Evolutionary conservation across 441 rosid genomes (phyloP), one percentile per base, ranked within the genome.

Genomic region (Sinapis alba): DNA sequence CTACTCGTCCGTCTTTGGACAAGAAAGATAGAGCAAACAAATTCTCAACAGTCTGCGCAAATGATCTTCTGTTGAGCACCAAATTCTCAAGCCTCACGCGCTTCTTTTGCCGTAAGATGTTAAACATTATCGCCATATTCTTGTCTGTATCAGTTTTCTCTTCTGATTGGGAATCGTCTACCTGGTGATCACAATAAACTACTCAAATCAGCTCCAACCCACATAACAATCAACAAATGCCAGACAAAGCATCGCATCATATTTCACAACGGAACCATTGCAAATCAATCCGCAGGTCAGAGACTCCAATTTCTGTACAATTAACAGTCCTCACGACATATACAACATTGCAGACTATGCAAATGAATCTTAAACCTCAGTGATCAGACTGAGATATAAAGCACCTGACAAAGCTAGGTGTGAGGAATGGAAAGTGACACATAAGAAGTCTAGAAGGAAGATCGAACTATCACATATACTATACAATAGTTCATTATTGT

Each of bases 11-110:
- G 53, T 90, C 98, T 83, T 89, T 94, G 45, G 86, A 86, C 51
- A 94, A 80, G 84, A 91, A 91, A 6, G 98, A 91, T 41, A 90
- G 79, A 5, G 96, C 96, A 75, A 94, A 92, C 63, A 92, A 74
- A 74, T 90, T 92, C 81, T 92, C 94, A 19, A 90, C 87, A 0
- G 97, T 88, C 79, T 87, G 94, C 4, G 96, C 89, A 83, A 90
- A 90, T 45, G 90, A 92, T 20, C 65, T 82, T 60, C 94, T 81
- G 74, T 92, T 92, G 70, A 90, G 67, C 32, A 90, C 78, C 83
- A 92, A 71, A 76, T 62, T 81, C 76, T 92, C 97, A 74, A 92
- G 88, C 75, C 83, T 76, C 18, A 76, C 91, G 24, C 66, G 69
- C 73, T 80, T 87, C 71, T 80, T 80, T 74, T 62, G 79, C 80